Evolutionary conservation across 2,329 filamentous ascomycete species (phyloP), one percentile per base, ranked within the genome.

Genomic region (Aaosphaeria arxii): DNA sequence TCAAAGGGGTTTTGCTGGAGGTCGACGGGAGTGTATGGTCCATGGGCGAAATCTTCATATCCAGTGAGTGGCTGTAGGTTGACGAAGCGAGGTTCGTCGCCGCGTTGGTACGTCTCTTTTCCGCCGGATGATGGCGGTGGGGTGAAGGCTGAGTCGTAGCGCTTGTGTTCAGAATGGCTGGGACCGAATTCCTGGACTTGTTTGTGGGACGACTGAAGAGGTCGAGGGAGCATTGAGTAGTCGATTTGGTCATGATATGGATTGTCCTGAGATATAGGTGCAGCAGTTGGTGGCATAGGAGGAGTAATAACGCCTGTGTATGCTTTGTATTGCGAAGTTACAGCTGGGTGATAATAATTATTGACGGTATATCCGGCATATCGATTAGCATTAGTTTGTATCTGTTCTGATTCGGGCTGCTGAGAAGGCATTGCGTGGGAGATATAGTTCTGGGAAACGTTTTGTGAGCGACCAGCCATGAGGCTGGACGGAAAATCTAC

Each of bases 401-500:
- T 40, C 24, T 40, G 39, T 11, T 40, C 24, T 9, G 39, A 40
- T 9, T 40, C 7, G 39, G 39, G 11, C 4, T 40, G 39, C 9
- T 11, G 39, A 40, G 39, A 17, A 11, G 39, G 39, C 17, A 32
- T 33, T 11, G 29, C 46, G 40, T 30, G 44, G 3, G n/a, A 32
- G 30, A 11, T 31, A 43, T 4, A 17, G 39, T n/a, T 47, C 7
- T 42, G 30, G 6, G 40, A 40, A 38, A 32, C 2, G 43, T 38
- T 45, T 38, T 35, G 43, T 6, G 44, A 30, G 5, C 58, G 53
- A 7, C 63, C 60, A 1, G 52, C 50, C 41, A 53, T 52, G 6
- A 66, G 48, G 43, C 57, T 64, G 40, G 56, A 32, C 13, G 63
- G 61, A 5, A 64, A 48, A 3, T 40, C 1, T 1, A 39, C 40